These are phyloP conservation scores for Colletotrichum chrysophilum DNA, from an alignment of 2,329 filamentous ascomycete species.

Conservation along the genomic window DNA sequence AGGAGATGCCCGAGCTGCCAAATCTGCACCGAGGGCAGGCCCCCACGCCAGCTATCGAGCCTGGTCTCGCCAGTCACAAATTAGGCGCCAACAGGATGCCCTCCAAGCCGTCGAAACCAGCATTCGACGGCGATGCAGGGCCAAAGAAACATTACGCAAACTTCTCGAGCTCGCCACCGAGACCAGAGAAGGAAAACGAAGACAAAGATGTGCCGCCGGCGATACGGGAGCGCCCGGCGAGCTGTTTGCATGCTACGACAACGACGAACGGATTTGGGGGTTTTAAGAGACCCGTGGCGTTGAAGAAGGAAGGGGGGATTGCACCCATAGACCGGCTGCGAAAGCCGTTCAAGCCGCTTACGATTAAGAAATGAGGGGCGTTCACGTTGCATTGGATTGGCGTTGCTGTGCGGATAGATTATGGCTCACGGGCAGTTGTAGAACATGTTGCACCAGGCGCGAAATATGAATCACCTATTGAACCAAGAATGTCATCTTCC, in stretches of 20 bases:
- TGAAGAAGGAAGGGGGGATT: slow-evolving; percentile 44
- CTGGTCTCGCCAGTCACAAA: slow-evolving; percentile 42
- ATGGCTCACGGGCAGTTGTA: background rate
- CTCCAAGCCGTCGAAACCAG: slow-evolving; percentile 34
- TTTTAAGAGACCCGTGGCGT: slow-evolving; percentile 48
- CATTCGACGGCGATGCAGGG: slow-evolving; percentile 27
- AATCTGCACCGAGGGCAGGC: slow-evolving; percentile 16
- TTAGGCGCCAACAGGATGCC: slow-evolving; percentile 40
- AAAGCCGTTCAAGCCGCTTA: slow-evolving; percentile 63
- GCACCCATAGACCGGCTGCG: slow-evolving; percentile 55
- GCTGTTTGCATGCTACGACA: slow-evolving; percentile 58
- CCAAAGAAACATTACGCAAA: slow-evolving; percentile 55
- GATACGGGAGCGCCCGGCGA: slow-evolving; percentile 43
- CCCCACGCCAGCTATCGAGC: slow-evolving; percentile 30
- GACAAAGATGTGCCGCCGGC: slow-evolving; percentile 33
- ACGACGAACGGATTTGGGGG: slow-evolving; percentile 41
- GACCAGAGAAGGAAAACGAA: slow-evolving; percentile 25
- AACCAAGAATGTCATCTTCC: background rate
- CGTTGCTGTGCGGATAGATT: background rate
- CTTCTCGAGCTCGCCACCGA: slow-evolving; percentile 63
- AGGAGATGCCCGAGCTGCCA: slow-evolving; percentile 17
- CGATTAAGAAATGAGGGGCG: slow-evolving; percentile 45
- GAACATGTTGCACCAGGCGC: background rate
- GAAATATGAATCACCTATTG: background rate
- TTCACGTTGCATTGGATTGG: background rate